A percentile compares a stretch with the other conserved stretches of the same genome.
Evolutionary conservation across 495 filamentous ascomycete genomes (phyloP).

Genomic region (Neurospora sp.): DNA sequence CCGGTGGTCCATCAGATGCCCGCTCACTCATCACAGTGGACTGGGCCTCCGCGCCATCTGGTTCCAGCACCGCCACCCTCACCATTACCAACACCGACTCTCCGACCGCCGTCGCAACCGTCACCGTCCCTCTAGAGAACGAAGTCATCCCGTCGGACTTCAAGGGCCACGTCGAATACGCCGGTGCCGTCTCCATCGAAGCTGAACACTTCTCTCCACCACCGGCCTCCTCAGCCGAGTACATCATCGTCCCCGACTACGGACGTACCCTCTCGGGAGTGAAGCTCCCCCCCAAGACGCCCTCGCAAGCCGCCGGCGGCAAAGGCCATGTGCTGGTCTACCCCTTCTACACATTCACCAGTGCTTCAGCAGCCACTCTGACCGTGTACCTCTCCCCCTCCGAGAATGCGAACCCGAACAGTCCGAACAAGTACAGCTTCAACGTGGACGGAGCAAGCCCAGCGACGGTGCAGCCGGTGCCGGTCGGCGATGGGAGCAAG

Average conservation of each 20-base stretch:
- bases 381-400: conserved; percentile 45
- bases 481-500: conserved; percentile 25
- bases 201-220: conserved; percentile 37
- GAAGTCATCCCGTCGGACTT: conserved; percentile 37
- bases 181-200: conserved; percentile 44
- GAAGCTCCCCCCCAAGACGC: conserved; percentile 35
- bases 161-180: conserved; percentile 47
- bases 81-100: conserved; percentile 32
- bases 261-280: conserved; percentile 45
- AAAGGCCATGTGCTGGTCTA: conserved; percentile 43
- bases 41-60: conserved; percentile 40
- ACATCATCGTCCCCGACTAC: conserved; percentile 35
- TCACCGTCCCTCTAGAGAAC: conserved; percentile 44
- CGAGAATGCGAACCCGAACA: conserved; percentile 40
- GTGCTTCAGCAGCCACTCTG: conserved; percentile 30
- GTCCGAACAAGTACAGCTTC: conserved; percentile 45
- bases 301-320: conserved; percentile 24
- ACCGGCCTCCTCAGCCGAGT: conserved; percentile 20
- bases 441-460: conserved; percentile 35
- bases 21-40: conserved; percentile 42
- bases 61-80: conserved; percentile 25
- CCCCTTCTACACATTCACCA: conserved; percentile 46
- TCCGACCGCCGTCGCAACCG: conserved; percentile 28
- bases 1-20: conserved; percentile 30
- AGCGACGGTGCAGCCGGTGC: conserved; percentile 38